phyloP scores from a whole-genome alignment of 495 filamentous ascomycete genomes.

The Rostrohypoxylon terebratum region DNA sequence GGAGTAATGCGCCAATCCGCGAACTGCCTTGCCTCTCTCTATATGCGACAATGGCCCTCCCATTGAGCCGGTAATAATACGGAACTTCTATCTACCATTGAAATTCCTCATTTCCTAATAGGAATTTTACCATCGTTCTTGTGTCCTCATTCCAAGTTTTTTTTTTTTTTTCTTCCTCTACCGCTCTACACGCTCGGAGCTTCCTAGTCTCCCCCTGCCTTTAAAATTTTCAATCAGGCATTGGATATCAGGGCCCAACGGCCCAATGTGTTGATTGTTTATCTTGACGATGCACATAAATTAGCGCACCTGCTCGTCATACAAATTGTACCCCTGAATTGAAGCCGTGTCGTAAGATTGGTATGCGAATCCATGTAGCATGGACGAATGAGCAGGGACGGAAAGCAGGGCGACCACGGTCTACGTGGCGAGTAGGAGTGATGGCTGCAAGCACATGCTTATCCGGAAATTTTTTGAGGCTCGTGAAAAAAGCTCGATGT shows the following conservation, averaged over 20 bases:
- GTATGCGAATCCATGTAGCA: slow-evolving; percentile 8
- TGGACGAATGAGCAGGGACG: not conserved
- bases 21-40: slow-evolving; percentile 34
- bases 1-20: slow-evolving; percentile 25
- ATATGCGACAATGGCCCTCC: slow-evolving; percentile 32
- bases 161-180: slow-evolving; percentile 28
- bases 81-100: slow-evolving; percentile 28
- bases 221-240: slow-evolving; percentile 14
- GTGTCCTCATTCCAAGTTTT: slow-evolving; percentile 20
- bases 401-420: slow-evolving; percentile 33
- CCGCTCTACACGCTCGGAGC: slow-evolving; percentile 38
- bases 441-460: slow-evolving; percentile 36
- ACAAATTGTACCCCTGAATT: slow-evolving; percentile 28
- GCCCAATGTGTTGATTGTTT: slow-evolving; percentile 20
- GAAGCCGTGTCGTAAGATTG: slow-evolving; percentile 23
- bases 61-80: slow-evolving; percentile 36
- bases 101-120: slow-evolving; percentile 23
- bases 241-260: slow-evolving; percentile 16
- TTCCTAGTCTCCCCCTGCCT: slow-evolving; percentile 20
- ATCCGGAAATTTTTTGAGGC: slow-evolving; percentile 40
- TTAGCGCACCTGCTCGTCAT: slow-evolving; percentile 31
- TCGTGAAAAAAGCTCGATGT: slow-evolving; percentile 17
- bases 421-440: slow-evolving; percentile 54
- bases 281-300: slow-evolving; percentile 23
- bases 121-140: slow-evolving; percentile 26